A percentile compares a stretch with the other conserved stretches of the same genome.
Evolutionary conservation across 2,329 filamentous ascomycete genomes (phyloP).

Genomic region (Coniochaeta sp.): DNA sequence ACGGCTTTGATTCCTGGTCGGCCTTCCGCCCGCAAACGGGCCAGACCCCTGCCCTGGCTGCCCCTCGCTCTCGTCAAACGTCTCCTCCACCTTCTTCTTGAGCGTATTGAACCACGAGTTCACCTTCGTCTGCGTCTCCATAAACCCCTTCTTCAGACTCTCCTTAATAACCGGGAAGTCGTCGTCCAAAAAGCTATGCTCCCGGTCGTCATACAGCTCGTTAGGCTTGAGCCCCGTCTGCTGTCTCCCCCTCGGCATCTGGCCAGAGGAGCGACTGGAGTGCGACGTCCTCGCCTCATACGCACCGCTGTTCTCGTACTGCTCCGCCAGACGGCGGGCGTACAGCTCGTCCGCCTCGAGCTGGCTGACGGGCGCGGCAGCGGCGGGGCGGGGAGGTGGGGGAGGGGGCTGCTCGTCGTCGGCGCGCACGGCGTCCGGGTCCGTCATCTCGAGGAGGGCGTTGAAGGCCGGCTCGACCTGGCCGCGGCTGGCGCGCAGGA

Average conservation of each 20-base stretch:
- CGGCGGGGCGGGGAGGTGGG: conserved; percentile 71
- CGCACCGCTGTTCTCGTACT: conserved; percentile 63
- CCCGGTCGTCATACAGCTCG: conserved; percentile 58
- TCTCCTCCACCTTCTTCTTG: conserved; percentile 90
- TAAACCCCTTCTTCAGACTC: conserved; percentile 88
- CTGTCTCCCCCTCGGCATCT: conserved; percentile 33
- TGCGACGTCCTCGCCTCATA: conserved; percentile 50
- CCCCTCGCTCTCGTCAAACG: conserved; percentile 62
- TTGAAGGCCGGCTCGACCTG: conserved; percentile 93
- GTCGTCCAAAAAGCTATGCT: conserved; percentile 92
- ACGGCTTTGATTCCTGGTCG: conserved; percentile 55
- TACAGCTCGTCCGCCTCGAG: conserved; percentile 39
- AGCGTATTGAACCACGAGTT: conserved; percentile 88
- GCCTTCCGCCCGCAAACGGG: conserved; percentile 30
- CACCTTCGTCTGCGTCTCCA: conserved; percentile 88
- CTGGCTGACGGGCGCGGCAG: conserved; percentile 61
- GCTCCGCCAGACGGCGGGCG: conserved; percentile 73
- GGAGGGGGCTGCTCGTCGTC: conserved; percentile 60
- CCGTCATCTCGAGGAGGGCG: conserved; percentile 80
- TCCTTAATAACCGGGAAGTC: conserved; percentile 90
- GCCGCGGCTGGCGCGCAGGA: conserved; percentile 78
- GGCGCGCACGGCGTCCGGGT: conserved; percentile 58
- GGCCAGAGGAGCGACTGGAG: conserved; percentile 25
- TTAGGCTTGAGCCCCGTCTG: conserved; percentile 48
- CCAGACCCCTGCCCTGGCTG: conserved; percentile 26